Percentiles rank a stretch among this genome's conserved stretches.
phyloP scores from a whole-genome alignment of 2,329 filamentous ascomycete species.

The Aureobasidium vineae region DNA sequence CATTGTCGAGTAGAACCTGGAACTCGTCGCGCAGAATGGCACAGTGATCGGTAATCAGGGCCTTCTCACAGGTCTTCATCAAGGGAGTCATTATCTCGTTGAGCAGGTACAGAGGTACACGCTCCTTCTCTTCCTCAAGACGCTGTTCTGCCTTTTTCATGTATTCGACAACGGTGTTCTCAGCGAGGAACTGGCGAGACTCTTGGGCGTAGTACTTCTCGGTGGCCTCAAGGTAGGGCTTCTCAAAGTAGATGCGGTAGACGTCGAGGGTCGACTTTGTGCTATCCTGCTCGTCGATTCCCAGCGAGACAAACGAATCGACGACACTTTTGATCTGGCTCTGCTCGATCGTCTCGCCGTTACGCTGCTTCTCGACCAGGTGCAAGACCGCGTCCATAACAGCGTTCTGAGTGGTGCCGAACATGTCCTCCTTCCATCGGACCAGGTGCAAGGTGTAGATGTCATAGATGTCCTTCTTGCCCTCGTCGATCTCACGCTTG shows the following conservation, averaged over 20 bases:
- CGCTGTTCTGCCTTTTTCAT: slow-evolving; percentile 98
- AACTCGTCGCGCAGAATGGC: slow-evolving; percentile 89
- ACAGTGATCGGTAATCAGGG: slow-evolving; percentile 86
- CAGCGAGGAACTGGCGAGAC: slow-evolving; percentile 89
- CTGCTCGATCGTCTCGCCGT: slow-evolving; percentile 97
- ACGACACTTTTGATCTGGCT: slow-evolving; percentile 96
- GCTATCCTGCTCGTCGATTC: slow-evolving; percentile 87
- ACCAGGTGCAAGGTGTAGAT: slow-evolving; percentile 97
- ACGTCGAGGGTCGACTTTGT: slow-evolving; percentile 94
- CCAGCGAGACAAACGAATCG: slow-evolving; percentile 90
- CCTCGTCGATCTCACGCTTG: slow-evolving; percentile 97
- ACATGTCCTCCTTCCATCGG: slow-evolving; percentile 91
- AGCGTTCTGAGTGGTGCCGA: slow-evolving; percentile 75
- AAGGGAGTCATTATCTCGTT: slow-evolving; percentile 81
- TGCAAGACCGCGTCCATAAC: slow-evolving; percentile 96
- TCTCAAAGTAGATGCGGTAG: slow-evolving; percentile 89
- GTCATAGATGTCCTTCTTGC: slow-evolving; percentile 97
- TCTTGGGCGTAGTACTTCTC: slow-evolving; percentile 84
- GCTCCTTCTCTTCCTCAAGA: slow-evolving; percentile 88
- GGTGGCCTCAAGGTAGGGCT: slow-evolving; percentile 84
- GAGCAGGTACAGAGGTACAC: slow-evolving; percentile 88
- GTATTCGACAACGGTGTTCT: slow-evolving; percentile 97
- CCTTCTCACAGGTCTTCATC: slow-evolving; percentile 83
- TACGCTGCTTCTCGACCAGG: slow-evolving; percentile 94
- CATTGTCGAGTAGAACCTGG: slow-evolving; percentile 87